These are phyloP conservation scores for Fusarium subglutinans DNA, from an alignment of 2,329 filamentous ascomycete species.

Conservation along the genomic window DNA sequence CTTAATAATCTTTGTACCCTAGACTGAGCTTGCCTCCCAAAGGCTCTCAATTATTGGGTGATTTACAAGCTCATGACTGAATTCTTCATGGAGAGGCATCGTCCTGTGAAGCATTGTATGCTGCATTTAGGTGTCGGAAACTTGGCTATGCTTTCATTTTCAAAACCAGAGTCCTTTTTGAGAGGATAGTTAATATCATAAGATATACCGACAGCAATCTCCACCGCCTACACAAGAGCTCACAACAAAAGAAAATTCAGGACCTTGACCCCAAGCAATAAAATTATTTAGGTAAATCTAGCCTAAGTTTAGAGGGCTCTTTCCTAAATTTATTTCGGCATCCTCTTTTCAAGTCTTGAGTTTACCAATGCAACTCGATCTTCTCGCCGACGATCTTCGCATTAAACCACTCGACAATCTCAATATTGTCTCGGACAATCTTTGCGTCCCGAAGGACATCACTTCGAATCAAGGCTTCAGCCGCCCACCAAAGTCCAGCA, in stretches of 20 bases:
- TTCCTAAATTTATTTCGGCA: neutral
- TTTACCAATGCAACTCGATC: neutral
- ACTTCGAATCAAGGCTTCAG: neutral
- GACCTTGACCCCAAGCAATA: neutral
- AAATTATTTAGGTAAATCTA: neutral
- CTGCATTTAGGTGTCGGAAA: neutral
- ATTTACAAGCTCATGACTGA: neutral
- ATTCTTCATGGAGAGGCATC: accelerated
- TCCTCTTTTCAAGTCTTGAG: neutral
- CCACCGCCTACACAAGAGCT: accelerated
- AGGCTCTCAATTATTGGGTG: accelerated
- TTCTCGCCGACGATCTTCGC: neutral
- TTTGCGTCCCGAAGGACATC: neutral
- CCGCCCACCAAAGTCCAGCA: neutral
- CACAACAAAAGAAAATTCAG: accelerated
- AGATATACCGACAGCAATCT: accelerated
- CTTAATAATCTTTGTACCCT: neutral
- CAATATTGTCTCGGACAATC: too few species aligned
- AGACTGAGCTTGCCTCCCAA: neutral
- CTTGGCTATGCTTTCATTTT: accelerated
- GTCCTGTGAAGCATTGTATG: neutral
- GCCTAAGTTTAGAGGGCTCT: accelerated
- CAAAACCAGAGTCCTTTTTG: neutral
- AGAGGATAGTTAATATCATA: neutral
- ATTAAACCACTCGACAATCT: neutral